phyloP scores from a whole-genome alignment of 495 filamentous ascomycete species.

The Clohesyomyces aquaticus region DNA sequence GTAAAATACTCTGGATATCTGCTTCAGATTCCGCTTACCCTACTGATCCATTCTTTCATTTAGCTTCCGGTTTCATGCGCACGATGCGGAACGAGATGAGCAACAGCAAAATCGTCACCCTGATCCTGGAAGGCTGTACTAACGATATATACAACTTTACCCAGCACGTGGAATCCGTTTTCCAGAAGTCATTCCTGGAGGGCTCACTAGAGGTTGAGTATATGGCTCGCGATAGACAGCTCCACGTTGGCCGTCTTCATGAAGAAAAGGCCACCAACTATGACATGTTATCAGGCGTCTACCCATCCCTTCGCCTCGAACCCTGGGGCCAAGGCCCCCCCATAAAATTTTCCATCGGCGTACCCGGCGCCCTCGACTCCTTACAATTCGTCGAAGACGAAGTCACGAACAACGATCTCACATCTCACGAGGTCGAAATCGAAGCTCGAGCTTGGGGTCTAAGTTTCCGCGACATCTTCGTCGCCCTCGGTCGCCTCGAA shows the following conservation, averaged over 20 bases:
- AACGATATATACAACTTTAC: not conserved
- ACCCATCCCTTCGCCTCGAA: not conserved
- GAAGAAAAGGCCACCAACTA: not conserved
- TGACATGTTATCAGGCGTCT: not conserved
- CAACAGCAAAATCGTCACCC: not conserved
- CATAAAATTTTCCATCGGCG: not conserved
- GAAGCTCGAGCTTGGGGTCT: conserved; percentile 20
- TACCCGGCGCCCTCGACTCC: not conserved
- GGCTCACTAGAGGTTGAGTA: not conserved
- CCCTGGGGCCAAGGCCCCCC: not conserved
- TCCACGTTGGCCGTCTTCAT: not conserved
- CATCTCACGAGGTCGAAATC: conserved; percentile 20
- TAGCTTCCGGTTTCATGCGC: not conserved
- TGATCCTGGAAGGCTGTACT: not conserved
- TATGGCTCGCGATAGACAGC: not conserved
- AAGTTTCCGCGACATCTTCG: conserved; percentile 17
- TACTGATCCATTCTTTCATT: not conserved
- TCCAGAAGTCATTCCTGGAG: not conserved
- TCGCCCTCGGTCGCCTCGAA: conserved; percentile 14
- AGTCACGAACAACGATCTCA: not conserved
- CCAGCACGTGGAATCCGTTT: not conserved
- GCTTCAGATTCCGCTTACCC: not conserved
- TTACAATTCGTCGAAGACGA: not conserved
- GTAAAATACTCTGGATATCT: not conserved
- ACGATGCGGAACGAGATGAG: not conserved